Evolutionary conservation across 1,139 yeast genomes (phyloP).

Genomic region (Ashbya aceris): DNA sequence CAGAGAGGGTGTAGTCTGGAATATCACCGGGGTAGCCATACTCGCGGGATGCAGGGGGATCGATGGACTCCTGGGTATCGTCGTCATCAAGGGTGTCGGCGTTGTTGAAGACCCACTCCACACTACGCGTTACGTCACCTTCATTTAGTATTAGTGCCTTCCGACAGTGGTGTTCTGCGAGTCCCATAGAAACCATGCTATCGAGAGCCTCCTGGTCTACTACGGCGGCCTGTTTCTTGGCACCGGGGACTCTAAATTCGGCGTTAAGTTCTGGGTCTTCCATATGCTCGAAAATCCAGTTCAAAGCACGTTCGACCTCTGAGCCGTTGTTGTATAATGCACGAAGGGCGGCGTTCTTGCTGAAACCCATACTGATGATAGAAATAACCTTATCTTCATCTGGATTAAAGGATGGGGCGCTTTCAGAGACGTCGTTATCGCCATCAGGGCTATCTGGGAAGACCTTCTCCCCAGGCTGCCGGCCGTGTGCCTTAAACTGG

Average conservation of each 20-base stretch:
- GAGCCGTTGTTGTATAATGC: conserved; percentile 73
- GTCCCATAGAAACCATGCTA: conserved; percentile 59
- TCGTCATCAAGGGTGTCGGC: conserved; percentile 67
- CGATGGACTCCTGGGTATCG: conserved; percentile 14
- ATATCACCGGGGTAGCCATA: conserved; percentile 24
- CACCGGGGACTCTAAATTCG: conserved; percentile 36
- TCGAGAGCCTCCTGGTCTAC: conserved; percentile 44
- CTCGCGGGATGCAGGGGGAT: conserved; percentile 9
- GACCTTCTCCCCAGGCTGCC: conserved; percentile 1
- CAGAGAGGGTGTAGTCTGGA: conserved; percentile 44
- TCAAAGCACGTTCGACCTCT: conserved; percentile 72
- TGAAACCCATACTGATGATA: conserved; percentile 84
- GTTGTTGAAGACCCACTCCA: conserved; percentile 80
- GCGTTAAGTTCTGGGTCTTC: conserved; percentile 74
- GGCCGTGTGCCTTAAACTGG: conserved; percentile 29
- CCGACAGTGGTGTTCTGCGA: conserved; percentile 48
- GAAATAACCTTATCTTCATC: conserved; percentile 45
- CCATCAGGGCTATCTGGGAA: conserved; percentile 26
- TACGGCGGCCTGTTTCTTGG: conserved; percentile 21
- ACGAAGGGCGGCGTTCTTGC: conserved; percentile 52
- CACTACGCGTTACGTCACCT: conserved; percentile 63
- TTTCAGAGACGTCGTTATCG: conserved; percentile 32
- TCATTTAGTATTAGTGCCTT: conserved; percentile 57
- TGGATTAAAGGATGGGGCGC: conserved; percentile 39
- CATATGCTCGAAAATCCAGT: conserved; percentile 84